phyloP scores from a whole-genome alignment of 2,329 filamentous ascomycete genomes.

The Colletotrichum spinosum region DNA sequence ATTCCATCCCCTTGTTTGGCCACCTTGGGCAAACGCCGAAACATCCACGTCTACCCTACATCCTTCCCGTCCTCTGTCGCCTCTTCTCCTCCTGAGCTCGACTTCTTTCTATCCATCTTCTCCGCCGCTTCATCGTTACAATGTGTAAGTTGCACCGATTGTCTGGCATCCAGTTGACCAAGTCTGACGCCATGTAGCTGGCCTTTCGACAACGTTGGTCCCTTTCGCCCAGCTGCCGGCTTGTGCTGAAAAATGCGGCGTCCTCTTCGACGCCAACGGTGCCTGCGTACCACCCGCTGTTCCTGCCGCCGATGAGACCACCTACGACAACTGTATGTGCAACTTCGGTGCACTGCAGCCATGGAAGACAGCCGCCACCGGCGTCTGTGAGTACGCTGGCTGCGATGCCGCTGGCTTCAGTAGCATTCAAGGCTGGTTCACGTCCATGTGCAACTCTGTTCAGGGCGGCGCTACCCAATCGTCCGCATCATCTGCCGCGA shows the following conservation, averaged over 20 bases:
- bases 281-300: slow-evolving; percentile 73
- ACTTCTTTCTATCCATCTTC: not conserved
- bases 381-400: slow-evolving; percentile 68
- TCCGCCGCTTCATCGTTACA: slow-evolving; percentile 7
- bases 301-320: slow-evolving; percentile 58
- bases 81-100: not conserved
- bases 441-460: slow-evolving; percentile 70
- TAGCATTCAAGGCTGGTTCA: slow-evolving; percentile 78
- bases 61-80: slow-evolving; percentile 1
- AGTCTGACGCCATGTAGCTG: slow-evolving; percentile 11
- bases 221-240: slow-evolving; percentile 70
- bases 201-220: slow-evolving; percentile 62
- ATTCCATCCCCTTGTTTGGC: slow-evolving; percentile 32
- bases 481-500: slow-evolving; percentile 44
- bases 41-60: slow-evolving; percentile 5
- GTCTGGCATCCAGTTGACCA: not conserved
- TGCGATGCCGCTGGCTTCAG: slow-evolving; percentile 64
- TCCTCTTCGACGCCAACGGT: slow-evolving; percentile 76
- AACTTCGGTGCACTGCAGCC: slow-evolving; percentile 67
- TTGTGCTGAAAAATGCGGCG: slow-evolving; percentile 70
- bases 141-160: slow-evolving; percentile 33
- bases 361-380: slow-evolving; percentile 54
- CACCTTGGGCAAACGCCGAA: not conserved
- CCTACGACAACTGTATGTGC: slow-evolving; percentile 81
- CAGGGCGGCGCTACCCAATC: slow-evolving; percentile 46